Percentiles rank a stretch among this genome's conserved stretches.
Conservation (phyloP, 2,329 filamentous ascomycete genomes). For the Calonectria hongkongensis region DNA sequence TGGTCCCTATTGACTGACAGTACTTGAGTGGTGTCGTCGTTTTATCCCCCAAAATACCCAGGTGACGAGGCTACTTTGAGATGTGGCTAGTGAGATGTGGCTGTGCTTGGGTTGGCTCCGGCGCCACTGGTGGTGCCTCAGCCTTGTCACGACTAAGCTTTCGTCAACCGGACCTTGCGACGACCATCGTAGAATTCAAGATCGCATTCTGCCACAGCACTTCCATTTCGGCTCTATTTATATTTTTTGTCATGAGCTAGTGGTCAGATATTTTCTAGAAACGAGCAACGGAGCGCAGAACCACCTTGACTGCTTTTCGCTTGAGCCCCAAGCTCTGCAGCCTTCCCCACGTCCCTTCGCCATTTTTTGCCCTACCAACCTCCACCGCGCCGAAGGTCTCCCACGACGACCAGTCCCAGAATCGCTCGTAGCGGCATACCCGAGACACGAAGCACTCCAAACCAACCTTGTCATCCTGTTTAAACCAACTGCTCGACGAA, state of each 20-base stretch:
- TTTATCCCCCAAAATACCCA: too few relatives aligned
- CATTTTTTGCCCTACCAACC: constrained; percentile 12
- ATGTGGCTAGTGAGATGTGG: constrained; percentile 14
- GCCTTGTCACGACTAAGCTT: constrained; percentile 12
- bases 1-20: too few relatives aligned
- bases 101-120: background rate
- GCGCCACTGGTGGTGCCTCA: constrained; percentile 12
- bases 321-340: constrained; percentile 2
- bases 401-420: background rate
- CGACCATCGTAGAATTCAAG: background rate
- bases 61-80: background rate
- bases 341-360: constrained; percentile 13
- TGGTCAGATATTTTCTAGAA: background rate
- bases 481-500: background rate
- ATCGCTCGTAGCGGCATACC: background rate
- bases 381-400: background rate
- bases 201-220: background rate
- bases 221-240: background rate
- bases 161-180: background rate
- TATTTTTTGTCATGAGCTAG: background rate
- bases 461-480: too few relatives aligned
- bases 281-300: background rate
- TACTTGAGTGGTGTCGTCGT: too few relatives aligned
- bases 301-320: background rate
- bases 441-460: background rate